These are phyloP conservation scores for Parachaetomium inaequale DNA, from an alignment of 495 filamentous ascomycete species.

Conservation along the genomic window DNA sequence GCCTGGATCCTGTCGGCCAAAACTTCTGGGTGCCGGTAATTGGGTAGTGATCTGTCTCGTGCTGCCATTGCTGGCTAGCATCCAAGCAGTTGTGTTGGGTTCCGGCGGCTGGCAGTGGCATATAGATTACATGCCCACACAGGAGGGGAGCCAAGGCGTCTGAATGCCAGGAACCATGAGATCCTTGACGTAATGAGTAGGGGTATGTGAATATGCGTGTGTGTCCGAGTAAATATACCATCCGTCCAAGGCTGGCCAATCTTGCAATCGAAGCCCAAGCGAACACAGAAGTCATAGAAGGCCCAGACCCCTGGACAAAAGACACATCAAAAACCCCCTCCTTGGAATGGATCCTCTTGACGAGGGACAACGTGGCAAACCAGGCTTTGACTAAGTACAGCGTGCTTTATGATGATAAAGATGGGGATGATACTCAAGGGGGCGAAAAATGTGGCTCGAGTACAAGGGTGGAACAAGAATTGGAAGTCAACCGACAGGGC, in stretches of 20 bases:
- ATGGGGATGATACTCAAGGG: not conserved
- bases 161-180: too few species aligned
- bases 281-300: not conserved
- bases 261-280: too few species aligned
- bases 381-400: not conserved
- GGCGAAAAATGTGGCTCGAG: not conserved
- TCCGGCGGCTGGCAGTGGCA: too few species aligned
- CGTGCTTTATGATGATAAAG: not conserved
- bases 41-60: not conserved
- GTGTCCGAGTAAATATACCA: too few species aligned
- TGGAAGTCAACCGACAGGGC: not conserved
- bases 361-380: not conserved
- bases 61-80: too few species aligned
- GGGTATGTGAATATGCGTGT: too few species aligned
- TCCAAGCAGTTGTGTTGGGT: too few species aligned
- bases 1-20: not conserved
- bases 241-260: too few species aligned
- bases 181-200: too few species aligned
- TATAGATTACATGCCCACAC: too few species aligned
- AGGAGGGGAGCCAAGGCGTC: too few species aligned
- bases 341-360: not conserved
- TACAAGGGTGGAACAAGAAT: constrained; percentile 3
- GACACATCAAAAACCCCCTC: not conserved
- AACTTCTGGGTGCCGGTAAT: not conserved
- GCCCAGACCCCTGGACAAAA: not conserved